These are phyloP conservation scores for Beauveria medogensis DNA, from an alignment of 2,329 filamentous ascomycete species.

Conservation along the genomic window DNA sequence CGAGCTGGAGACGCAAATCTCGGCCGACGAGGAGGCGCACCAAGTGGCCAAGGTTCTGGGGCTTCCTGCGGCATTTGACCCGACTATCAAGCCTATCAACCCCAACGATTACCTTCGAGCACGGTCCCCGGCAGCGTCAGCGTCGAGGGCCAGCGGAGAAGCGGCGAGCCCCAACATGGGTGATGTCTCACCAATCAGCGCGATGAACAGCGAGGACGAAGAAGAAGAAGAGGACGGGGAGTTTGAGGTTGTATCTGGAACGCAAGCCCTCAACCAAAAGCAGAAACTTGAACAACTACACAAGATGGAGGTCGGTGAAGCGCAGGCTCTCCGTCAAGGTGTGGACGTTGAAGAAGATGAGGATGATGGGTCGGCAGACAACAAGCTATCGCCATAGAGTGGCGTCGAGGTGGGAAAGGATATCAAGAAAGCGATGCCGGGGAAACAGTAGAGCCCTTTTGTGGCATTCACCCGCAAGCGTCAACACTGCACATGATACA, in stretches of 20 bases:
- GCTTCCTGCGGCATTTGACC: constrained; percentile 54
- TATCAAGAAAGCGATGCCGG: background rate
- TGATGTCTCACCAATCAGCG: constrained; percentile 24
- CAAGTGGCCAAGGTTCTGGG: constrained; percentile 56
- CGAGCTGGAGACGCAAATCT: constrained; percentile 46
- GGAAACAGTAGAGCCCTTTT: background rate
- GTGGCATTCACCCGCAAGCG: background rate
- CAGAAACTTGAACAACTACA: constrained; percentile 46
- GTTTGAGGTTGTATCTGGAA: constrained; percentile 38
- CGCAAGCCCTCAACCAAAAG: constrained; percentile 36
- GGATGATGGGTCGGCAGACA: constrained; percentile 17
- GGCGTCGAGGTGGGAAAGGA: background rate
- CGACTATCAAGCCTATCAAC: constrained; percentile 51
- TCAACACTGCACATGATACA: background rate
- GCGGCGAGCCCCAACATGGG: constrained; percentile 16
- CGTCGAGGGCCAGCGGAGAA: constrained; percentile 10
- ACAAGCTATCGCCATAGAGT: background rate
- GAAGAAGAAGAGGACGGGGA: constrained; percentile 32
- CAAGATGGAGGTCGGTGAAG: constrained; percentile 53
- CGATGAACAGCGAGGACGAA: constrained; percentile 26
- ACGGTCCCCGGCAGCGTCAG: constrained; percentile 14
- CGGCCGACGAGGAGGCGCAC: constrained; percentile 55
- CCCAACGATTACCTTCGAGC: constrained; percentile 17
- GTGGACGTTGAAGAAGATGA: constrained; percentile 32
- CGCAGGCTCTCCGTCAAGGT: constrained; percentile 38